Evolutionary conservation across 345 rosid species (phyloP).

Genomic region (Populus nigra): DNA sequence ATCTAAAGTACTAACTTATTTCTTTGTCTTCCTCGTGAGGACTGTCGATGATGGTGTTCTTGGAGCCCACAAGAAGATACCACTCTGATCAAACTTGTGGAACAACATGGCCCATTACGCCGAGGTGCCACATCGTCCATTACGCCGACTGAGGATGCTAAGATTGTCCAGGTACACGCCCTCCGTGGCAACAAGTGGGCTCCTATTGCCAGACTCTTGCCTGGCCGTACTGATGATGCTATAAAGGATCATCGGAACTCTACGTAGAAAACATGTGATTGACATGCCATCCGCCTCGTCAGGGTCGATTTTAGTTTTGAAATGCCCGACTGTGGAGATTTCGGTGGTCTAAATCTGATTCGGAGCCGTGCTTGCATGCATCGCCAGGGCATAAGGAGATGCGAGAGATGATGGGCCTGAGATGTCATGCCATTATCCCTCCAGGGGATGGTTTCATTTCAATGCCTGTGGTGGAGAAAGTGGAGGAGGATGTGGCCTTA

Average conservation of each 20-base stretch:
- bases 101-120: slow-evolving; percentile 52
- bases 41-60: slow-evolving; percentile 23
- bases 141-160: slow-evolving; percentile 52
- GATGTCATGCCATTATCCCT: slow-evolving; percentile 32
- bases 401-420: slow-evolving; percentile 19
- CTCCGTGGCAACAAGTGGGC: slow-evolving; percentile 73
- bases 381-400: slow-evolving; percentile 16
- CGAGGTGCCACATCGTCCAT: slow-evolving; percentile 60
- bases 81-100: slow-evolving; percentile 41
- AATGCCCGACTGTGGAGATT: slow-evolving; percentile 15
- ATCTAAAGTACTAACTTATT: background rate
- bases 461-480: background rate
- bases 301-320: slow-evolving; percentile 33
- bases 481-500: slow-evolving; percentile 2
- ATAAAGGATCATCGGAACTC: slow-evolving; percentile 76
- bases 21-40: background rate
- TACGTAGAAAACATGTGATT: slow-evolving; percentile 30
- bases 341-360: slow-evolving; percentile 18
- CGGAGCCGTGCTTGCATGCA: slow-evolving; percentile 20
- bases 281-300: slow-evolving; percentile 33
- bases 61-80: slow-evolving; percentile 68
- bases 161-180: slow-evolving; percentile 46
- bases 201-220: slow-evolving; percentile 54
- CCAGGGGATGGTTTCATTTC: slow-evolving; percentile 36
- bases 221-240: slow-evolving; percentile 69